These are phyloP conservation scores for Dendrostoma leiphaemia DNA, from an alignment of 2,329 filamentous ascomycete species.

Conservation along the genomic window DNA sequence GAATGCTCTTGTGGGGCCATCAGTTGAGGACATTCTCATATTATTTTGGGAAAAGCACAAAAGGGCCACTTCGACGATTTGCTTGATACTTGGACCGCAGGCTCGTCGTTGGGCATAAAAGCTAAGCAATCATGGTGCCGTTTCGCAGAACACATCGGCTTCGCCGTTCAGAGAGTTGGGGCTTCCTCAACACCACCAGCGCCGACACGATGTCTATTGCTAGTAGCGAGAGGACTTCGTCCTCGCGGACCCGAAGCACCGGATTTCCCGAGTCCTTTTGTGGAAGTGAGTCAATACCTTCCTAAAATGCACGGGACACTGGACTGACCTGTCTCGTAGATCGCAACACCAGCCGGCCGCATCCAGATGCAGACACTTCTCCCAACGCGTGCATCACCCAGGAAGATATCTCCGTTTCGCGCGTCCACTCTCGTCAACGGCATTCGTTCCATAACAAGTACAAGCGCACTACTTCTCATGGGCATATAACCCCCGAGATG, in stretches of 20 bases:
- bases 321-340: conserved; percentile 27
- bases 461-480: conserved; percentile 46
- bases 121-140: conserved; percentile 17
- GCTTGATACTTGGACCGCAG: not conserved
- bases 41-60: too few relatives aligned
- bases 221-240: conserved; percentile 16
- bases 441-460: conserved; percentile 47
- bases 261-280: conserved; percentile 53
- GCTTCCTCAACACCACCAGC: conserved; percentile 7
- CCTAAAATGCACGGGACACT: not conserved
- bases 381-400: conserved; percentile 56
- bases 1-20: conserved; percentile 8
- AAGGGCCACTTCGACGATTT: too few relatives aligned
- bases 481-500: conserved; percentile 38
- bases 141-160: conserved; percentile 14
- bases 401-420: conserved; percentile 47
- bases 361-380: conserved; percentile 59
- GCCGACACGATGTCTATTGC: conserved; percentile 15
- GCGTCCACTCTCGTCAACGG: conserved; percentile 41
- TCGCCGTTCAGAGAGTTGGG: conserved; percentile 14
- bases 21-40: not conserved
- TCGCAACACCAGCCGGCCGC: conserved; percentile 59
- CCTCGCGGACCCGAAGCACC: conserved; percentile 35
- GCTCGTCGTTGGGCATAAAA: not conserved
- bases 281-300: conserved; percentile 34